Evolutionary conservation across 495 filamentous ascomycete species (phyloP).

Genomic region (Ramalina intermedia): DNA sequence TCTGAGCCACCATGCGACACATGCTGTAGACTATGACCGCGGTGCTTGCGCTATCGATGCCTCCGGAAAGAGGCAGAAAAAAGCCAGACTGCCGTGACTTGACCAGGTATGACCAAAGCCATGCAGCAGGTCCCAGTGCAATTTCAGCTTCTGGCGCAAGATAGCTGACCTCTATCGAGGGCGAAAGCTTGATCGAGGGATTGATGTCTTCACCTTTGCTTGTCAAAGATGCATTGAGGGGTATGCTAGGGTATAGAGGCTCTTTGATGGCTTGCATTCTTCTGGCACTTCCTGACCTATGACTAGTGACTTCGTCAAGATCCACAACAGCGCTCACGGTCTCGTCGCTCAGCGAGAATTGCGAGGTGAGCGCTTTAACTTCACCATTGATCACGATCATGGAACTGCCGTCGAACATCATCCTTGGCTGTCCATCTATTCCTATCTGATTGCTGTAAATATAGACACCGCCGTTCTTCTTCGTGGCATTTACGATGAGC

Average conservation of each 20-base stretch:
- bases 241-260: background rate
- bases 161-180: conserved; percentile 31
- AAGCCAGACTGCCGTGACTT: conserved; percentile 2
- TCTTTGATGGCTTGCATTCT: no score
- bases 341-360: conserved; percentile 33
- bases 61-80: conserved; percentile 46
- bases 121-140: conserved; percentile 53
- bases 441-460: conserved; percentile 62
- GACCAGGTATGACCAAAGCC: conserved; percentile 66
- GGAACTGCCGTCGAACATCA: conserved; percentile 59
- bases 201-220: background rate
- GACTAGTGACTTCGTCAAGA: no score
- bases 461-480: conserved; percentile 61
- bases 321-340: no score
- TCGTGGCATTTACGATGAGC: conserved; percentile 63
- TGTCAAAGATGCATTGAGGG: background rate
- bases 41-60: conserved; percentile 51
- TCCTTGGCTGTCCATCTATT: conserved; percentile 49
- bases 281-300: no score
- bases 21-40: conserved; percentile 62
- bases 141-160: conserved; percentile 66
- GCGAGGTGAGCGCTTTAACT: conserved; percentile 60
- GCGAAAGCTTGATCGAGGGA: conserved; percentile 16
- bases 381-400: conserved; percentile 72
- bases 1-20: conserved; percentile 58